Evolutionary conservation across 139 green algal species (phyloP), one percentile per base, ranked within the genome.

Genomic region (Nannochloris sp.): DNA sequence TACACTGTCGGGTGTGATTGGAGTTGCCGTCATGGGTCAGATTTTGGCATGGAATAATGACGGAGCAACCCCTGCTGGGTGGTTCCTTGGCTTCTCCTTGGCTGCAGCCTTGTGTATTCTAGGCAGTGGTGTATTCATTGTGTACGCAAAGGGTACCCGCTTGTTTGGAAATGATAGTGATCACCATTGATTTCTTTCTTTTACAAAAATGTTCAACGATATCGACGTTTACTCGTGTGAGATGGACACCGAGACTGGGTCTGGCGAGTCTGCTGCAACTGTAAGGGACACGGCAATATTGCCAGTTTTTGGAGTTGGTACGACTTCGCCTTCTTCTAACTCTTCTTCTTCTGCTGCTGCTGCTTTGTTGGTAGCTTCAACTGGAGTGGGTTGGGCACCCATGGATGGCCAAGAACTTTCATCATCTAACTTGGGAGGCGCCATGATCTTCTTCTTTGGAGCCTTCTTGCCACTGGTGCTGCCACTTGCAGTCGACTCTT

Each of bases 1-100:
- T 10, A 93, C 86, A 4, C n/a, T 91, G 16, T 71, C 86, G 7
- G 79, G 92, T 2, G 84, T 98, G 14, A 81, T 97, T 5, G 92
- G 92, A 2, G 91, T 97, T n/a, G 73, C 81, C 0, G 74, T 87
- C 1, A 97, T 93, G 0, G 92, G 92, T 16, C 67, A 76, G 25
- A 80, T 97, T 49, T 76, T 98, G 46, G 79, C 96, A 61, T 44
- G 67, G n/a, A 57, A 71, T 0, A 80, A 83, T 14, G 81, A 80
- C 6, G 77, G 73, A 1, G 60, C 29, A 2, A 68, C 62, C 2
- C 29, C 75, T 3, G 48, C 15, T 0, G 90, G 90, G 29, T 97
- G 90, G 90, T 85, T 74, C 51, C 40, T 58, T 21, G 87, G 85
- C 8, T 84, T 92, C 19, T 59, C 44, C 1, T 29, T 87, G 3